Evolutionary conservation across 345 rosid species (phyloP).

Genomic region (Kernera saxatilis): DNA sequence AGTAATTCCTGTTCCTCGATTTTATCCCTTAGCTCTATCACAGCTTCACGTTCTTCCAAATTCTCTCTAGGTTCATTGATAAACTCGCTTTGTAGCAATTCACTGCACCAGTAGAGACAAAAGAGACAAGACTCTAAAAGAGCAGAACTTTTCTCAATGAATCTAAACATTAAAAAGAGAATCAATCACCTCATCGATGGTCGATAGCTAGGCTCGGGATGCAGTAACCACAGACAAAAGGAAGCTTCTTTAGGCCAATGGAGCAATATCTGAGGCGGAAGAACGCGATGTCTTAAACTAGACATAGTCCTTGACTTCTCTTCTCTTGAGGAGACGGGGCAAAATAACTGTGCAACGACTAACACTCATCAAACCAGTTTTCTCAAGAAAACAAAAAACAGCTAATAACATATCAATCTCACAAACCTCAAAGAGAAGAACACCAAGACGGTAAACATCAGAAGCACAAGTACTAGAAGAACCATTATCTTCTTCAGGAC

Average conservation of each 20-base stretch:
- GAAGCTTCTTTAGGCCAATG: conserved; percentile 92
- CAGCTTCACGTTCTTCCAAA: conserved; percentile 83
- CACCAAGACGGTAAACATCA: conserved; percentile 82
- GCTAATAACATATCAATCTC: conserved; percentile 23
- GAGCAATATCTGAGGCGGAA: conserved; percentile 81
- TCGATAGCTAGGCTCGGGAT: conserved; percentile 78
- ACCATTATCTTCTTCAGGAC: conserved; percentile 77
- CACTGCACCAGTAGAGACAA: conserved; percentile 37
- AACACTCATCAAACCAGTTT: conserved; percentile 31
- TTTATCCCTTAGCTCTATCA: conserved; percentile 60
- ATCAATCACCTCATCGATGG: conserved; percentile 43
- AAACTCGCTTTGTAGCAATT: conserved; percentile 71
- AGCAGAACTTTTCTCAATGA: not conserved
- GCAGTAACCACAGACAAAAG: conserved; percentile 85
- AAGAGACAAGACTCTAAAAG: not conserved
- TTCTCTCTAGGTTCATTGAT: conserved; percentile 65
- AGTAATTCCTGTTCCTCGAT: conserved; percentile 78
- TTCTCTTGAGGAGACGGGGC: conserved; percentile 57
- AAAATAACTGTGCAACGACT: conserved; percentile 46
- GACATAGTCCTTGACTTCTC: conserved; percentile 82
- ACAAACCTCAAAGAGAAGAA: conserved; percentile 87
- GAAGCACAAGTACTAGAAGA: conserved; percentile 63
- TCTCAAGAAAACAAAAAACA: not conserved
- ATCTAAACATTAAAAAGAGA: not conserved
- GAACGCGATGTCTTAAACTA: conserved; percentile 88